Conservation (phyloP, 495 filamentous ascomycete species). For the Xylona heveae region DNA sequence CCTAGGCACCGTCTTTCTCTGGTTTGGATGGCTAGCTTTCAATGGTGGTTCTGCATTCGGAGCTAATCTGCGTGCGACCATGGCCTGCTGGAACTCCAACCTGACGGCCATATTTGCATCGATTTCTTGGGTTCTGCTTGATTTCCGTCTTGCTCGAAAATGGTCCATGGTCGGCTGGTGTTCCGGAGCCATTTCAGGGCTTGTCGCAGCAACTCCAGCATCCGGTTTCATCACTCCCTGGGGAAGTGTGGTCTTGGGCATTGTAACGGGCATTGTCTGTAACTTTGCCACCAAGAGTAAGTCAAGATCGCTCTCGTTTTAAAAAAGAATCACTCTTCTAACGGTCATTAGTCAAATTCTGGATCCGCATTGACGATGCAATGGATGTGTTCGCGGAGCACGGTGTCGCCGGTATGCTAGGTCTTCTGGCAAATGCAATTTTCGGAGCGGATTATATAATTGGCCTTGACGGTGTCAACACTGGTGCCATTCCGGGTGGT, state of each 20-base stretch:
- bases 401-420: conserved; percentile 82
- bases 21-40: conserved; percentile 98
- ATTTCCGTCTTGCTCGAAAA: conserved; percentile 86
- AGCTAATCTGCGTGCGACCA: conserved; percentile 80
- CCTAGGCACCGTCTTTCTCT: conserved; percentile 83
- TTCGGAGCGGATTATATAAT: conserved; percentile 82
- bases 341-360: conserved; percentile 69
- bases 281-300: conserved; percentile 83
- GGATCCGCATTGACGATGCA: conserved; percentile 82
- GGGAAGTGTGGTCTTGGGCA: conserved; percentile 67
- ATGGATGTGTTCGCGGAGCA: conserved; percentile 99
- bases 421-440: conserved; percentile 78
- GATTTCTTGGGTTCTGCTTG: conserved; percentile 77
- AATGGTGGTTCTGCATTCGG: conserved; percentile 96
- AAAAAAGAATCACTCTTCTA: too few species aligned
- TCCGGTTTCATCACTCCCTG: conserved; percentile 79
- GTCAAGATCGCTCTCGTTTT: conserved; percentile 3
- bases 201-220: conserved; percentile 81
- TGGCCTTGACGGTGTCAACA: conserved; percentile 85
- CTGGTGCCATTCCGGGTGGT: conserved; percentile 44
- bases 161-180: conserved; percentile 99
- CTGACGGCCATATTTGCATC: conserved; percentile 74
- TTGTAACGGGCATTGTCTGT: conserved; percentile 66
- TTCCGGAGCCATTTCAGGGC: conserved; percentile 75
- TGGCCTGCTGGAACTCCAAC: conserved; percentile 97